A percentile compares a stretch with the other conserved stretches of the same genome.
phyloP scores from a whole-genome alignment of 805 yeast species.

The Candida pseudofarinosa region DNA sequence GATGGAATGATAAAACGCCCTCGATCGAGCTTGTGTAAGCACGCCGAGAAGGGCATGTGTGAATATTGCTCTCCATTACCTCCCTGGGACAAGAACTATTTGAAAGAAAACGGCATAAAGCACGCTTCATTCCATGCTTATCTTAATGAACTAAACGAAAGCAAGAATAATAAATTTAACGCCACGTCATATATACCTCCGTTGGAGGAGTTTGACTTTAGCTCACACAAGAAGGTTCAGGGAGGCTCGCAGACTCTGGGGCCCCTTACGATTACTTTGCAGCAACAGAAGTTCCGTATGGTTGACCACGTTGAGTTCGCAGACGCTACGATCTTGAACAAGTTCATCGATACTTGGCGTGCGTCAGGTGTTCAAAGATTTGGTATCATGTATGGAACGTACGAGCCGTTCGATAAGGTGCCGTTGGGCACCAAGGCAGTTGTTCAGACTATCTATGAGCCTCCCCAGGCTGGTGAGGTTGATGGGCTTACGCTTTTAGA shows the following conservation, averaged over 20 bases:
- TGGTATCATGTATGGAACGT: conserved; percentile 81
- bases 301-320: conserved; percentile 96
- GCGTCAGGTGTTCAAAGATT: conserved; percentile 79
- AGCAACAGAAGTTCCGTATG: conserved; percentile 87
- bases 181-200: conserved; percentile 73
- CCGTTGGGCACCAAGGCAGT: conserved; percentile 94
- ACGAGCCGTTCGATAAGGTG: conserved; percentile 71
- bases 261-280: conserved; percentile 91
- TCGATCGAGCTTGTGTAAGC: conserved; percentile 67
- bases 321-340: conserved; percentile 65
- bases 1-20: conserved; percentile 71
- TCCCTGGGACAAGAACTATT: conserved; percentile 85
- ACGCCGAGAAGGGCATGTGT: conserved; percentile 94
- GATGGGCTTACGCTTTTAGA: conserved; percentile 70
- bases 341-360: conserved; percentile 91
- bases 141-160: conserved; percentile 65
- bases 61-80: conserved; percentile 95
- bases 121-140: conserved; percentile 86
- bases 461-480: conserved; percentile 79
- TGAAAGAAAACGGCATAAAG: conserved; percentile 71
- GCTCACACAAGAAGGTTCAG: conserved; percentile 60
- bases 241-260: conserved; percentile 82
- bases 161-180: conserved; percentile 55
- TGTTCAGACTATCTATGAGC: conserved; percentile 91
- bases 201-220: conserved; percentile 63